Evolutionary conservation across 345 rosid genomes (phyloP).

Genomic region (Brassica nigra): DNA sequence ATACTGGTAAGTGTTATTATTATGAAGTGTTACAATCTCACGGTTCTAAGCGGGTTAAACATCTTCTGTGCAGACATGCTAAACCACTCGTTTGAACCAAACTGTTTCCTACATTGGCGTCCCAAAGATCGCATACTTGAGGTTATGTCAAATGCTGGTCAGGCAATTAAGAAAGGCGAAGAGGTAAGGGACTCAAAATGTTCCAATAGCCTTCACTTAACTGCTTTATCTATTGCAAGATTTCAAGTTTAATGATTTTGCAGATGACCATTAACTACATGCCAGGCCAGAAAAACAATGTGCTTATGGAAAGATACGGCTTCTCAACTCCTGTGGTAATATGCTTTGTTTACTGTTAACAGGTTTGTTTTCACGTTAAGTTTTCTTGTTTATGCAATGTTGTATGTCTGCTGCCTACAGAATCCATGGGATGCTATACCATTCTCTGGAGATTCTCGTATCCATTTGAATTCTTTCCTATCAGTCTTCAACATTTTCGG

Average conservation of each 20-base stretch:
- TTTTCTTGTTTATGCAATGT: background rate
- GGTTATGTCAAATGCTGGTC: conserved; percentile 97
- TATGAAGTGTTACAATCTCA: background rate
- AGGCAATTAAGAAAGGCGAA: conserved; percentile 72
- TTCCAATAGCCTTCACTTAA: conserved; percentile 20
- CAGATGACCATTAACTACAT: conserved; percentile 90
- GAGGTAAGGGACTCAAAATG: conserved; percentile 52
- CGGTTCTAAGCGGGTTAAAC: background rate
- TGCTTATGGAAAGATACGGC: conserved; percentile 88
- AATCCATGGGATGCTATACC: conserved; percentile 86
- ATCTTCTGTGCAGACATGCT: conserved; percentile 73
- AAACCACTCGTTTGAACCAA: conserved; percentile 85
- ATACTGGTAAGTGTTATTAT: conserved; percentile 63
- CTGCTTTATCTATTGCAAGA: background rate
- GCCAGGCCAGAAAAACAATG: conserved; percentile 59
- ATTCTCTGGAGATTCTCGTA: conserved; percentile 72
- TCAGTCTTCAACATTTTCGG: conserved; percentile 82
- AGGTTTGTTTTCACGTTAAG: conserved; percentile 4
- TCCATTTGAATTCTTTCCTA: conserved; percentile 84
- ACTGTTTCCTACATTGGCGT: conserved; percentile 95
- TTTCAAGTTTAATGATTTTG: background rate
- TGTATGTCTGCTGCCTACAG: conserved; percentile 47
- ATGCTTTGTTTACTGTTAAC: background rate
- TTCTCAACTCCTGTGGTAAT: conserved; percentile 88
- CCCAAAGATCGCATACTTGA: conserved; percentile 94